Conservation (phyloP, 2,329 filamentous ascomycete genomes). For the Botryotinia convoluta region DNA sequence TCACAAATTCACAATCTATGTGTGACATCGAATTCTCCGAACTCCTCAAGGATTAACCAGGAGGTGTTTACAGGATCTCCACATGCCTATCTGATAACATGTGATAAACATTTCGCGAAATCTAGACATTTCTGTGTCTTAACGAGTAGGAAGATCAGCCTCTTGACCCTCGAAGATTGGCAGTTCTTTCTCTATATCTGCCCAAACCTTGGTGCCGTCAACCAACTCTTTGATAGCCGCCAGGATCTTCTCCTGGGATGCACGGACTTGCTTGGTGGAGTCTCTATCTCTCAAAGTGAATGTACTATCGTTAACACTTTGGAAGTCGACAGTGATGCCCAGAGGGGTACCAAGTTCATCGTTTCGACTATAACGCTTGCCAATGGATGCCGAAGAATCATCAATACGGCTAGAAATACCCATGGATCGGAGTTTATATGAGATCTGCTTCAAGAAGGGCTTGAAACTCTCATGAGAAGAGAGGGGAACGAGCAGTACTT, state of each 20-base stretch:
- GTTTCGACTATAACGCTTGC: slow-evolving; percentile 91
- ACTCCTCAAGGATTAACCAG: slow-evolving; percentile 1
- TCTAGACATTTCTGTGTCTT: slow-evolving; percentile 2
- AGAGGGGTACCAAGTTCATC: slow-evolving; percentile 94
- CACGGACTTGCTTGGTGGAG: slow-evolving; percentile 85
- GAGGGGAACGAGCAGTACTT: slow-evolving; percentile 88
- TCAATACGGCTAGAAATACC: slow-evolving; percentile 84
- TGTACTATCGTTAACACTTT: slow-evolving; percentile 82
- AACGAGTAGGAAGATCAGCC: slow-evolving; percentile 33
- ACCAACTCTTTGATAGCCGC: slow-evolving; percentile 59
- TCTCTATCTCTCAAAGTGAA: slow-evolving; percentile 90
- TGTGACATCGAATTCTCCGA: neutral
- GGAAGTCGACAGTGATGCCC: slow-evolving; percentile 93
- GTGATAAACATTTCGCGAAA: neutral
- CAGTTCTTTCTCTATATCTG: slow-evolving; percentile 71
- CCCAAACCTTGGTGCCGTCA: slow-evolving; percentile 55
- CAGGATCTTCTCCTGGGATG: slow-evolving; percentile 75
- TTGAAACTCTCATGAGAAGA: slow-evolving; percentile 78
- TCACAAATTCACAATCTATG: neutral
- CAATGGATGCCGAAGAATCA: slow-evolving; percentile 86
- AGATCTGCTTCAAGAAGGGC: slow-evolving; percentile 71
- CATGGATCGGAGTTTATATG: slow-evolving; percentile 69
- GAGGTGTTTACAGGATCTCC: slow-evolving; percentile 2
- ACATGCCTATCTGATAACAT: neutral
- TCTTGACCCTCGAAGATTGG: slow-evolving; percentile 83